Evolutionary conservation across 2,329 filamentous ascomycete genomes (phyloP).

Genomic region (Emericellopsis cladophorae): DNA sequence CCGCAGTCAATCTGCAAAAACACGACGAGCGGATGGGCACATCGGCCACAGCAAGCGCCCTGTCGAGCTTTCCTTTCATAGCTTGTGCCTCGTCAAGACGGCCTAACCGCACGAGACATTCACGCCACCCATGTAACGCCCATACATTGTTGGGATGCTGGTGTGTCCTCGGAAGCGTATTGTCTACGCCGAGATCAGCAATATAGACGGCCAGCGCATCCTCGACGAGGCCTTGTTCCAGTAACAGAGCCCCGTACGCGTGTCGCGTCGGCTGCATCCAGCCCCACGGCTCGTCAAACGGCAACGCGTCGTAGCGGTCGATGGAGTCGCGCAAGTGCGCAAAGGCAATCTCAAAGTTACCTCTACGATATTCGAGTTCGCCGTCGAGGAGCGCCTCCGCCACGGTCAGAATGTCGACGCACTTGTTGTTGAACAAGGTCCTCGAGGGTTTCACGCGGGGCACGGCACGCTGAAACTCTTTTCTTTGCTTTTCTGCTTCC

Average conservation of each 20-base stretch:
- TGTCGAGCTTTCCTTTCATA: conserved; percentile 26
- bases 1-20: conserved; percentile 25
- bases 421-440: conserved; percentile 31
- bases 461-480: conserved; percentile 36
- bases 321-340: conserved; percentile 43
- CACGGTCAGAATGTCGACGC: conserved; percentile 45
- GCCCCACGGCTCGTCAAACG: conserved; percentile 65
- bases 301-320: conserved; percentile 45
- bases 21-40: conserved; percentile 45
- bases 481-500: conserved; percentile 39
- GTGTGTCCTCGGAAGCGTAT: conserved; percentile 48
- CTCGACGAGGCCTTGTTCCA: conserved; percentile 50
- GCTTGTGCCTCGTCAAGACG: neutral
- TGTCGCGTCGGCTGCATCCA: conserved; percentile 69
- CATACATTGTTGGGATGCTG: conserved; percentile 65
- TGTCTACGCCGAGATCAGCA: conserved; percentile 47
- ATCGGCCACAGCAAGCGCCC: conserved; percentile 41
- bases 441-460: conserved; percentile 42
- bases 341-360: conserved; percentile 47
- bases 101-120: conserved; percentile 46
- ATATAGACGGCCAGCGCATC: conserved; percentile 44
- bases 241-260: conserved; percentile 54
- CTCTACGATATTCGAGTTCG: conserved; percentile 57
- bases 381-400: conserved; percentile 58
- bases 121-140: conserved; percentile 61